Evolutionary conservation across 768 basidiomycete species (phyloP), one percentile per base, ranked within the genome.

Genomic region (Mycena amicta): DNA sequence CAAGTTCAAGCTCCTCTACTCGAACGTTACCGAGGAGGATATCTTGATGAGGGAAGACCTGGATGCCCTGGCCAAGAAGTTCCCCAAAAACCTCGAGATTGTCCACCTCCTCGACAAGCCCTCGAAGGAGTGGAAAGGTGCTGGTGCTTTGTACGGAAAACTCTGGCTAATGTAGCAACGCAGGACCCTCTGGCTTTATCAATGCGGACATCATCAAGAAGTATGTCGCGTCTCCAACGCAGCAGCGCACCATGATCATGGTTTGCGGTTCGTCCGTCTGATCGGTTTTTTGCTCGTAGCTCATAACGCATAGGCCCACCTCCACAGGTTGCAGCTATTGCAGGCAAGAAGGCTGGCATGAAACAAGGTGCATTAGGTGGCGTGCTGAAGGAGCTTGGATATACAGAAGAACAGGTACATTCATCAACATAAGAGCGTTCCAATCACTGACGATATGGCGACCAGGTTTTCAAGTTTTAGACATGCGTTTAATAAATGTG

Each of bases 1-100:
- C 60, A 94, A 94, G 67, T 97, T 93, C 80, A 96, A 88, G 47
- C 80, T 98, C 55, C 76, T 99, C 66, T 98, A 91, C 74, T 88
- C 92, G 37, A 98, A 98, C 72, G 82, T 94, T 37, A 84, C 93
- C 15, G 92, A 94, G 70, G 79, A 83, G 53, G 97, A 99, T 70
- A 97, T 99, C 61, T 86, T 95, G 53, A 83, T 96, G 60, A 86
- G 88, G 52, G 83, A 90, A 68, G 86, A 89, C 65, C 80, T 93
- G 61, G 91, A 93, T 59, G 74, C 72, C 6, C 77, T 92, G 67
- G 83, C 86, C 75, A 83, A 83, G 67, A 83, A 86, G 63, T 77
- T 88, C 73, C 88, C 90, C 11, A 72, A 85, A 50, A 87, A 77
- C 62, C 82, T 98, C 69, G 84, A 94, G 59, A 79, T 95, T 57